Evolutionary conservation across 768 basidiomycete species (phyloP).

Genomic region (Sarcodon sp.): DNA sequence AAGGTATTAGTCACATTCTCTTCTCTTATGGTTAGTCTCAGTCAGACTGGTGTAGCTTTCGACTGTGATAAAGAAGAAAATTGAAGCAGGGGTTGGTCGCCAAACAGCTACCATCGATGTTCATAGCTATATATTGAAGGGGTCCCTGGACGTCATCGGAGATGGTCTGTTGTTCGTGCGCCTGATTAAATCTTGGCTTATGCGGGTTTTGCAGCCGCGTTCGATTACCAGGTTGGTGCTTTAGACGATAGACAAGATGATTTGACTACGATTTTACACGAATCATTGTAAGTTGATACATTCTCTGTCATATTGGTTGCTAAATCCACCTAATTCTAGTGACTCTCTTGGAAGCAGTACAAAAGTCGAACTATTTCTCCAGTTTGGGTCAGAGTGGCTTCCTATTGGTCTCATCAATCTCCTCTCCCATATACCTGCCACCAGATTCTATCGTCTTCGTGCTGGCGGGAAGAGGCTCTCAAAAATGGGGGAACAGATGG

Average conservation of each 20-base stretch:
- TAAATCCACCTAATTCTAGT: neutral
- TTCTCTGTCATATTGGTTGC: no score
- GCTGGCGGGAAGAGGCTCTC: neutral
- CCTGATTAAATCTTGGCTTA: no score
- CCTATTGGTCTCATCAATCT: neutral
- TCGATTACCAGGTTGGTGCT: slow-evolving; percentile 43
- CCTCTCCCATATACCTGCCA: neutral
- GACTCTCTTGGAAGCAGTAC: neutral
- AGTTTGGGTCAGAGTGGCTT: neutral
- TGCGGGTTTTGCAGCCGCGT: slow-evolving; percentile 10
- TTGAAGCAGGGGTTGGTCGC: neutral
- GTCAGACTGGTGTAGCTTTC: neutral
- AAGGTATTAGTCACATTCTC: no score
- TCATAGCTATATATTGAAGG: slow-evolving; percentile 27
- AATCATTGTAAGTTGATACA: slow-evolving; percentile 18
- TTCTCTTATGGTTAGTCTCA: no score
- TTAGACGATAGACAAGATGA: slow-evolving; percentile 33
- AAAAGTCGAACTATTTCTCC: neutral
- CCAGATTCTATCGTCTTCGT: neutral
- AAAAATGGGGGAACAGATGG: neutral
- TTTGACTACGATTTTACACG: slow-evolving; percentile 40
- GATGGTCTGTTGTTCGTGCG: slow-evolving; percentile 14
- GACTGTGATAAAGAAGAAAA: neutral
- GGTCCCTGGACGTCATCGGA: slow-evolving; percentile 25
- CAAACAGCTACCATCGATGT: slow-evolving; percentile 22